Conservation (phyloP, 148 eudicot species). For the Arctostaphylos glauca region DNA sequence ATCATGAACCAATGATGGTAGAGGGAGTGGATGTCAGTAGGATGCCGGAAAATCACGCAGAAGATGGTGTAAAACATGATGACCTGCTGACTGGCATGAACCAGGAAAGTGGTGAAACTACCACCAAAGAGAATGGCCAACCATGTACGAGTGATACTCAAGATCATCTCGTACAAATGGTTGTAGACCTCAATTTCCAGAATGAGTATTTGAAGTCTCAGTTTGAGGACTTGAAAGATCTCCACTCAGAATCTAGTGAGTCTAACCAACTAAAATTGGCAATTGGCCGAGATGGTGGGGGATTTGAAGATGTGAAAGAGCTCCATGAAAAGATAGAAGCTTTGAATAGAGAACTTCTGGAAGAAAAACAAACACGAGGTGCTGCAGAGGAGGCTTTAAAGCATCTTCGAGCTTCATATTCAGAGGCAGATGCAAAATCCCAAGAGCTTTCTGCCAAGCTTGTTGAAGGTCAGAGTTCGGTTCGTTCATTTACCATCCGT, state of each 20-base stretch:
- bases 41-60: slow-evolving; percentile 27
- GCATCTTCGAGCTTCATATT: slow-evolving; percentile 63
- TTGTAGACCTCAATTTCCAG: slow-evolving; percentile 69
- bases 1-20: slow-evolving; percentile 25
- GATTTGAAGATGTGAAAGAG: slow-evolving; percentile 33
- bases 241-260: slow-evolving; percentile 23
- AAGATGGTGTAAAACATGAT: slow-evolving; percentile 27
- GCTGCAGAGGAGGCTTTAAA: slow-evolving; percentile 91
- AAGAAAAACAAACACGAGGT: slow-evolving; percentile 76
- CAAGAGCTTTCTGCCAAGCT: slow-evolving; percentile 71
- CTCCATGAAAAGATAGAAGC: slow-evolving; percentile 57
- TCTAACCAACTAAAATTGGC: slow-evolving; percentile 27
- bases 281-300: slow-evolving; percentile 30
- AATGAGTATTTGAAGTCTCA: slow-evolving; percentile 86
- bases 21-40: slow-evolving; percentile 32
- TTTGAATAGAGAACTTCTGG: slow-evolving; percentile 59
- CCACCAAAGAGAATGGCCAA: slow-evolving; percentile 40
- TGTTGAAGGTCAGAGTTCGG: slow-evolving; percentile 48
- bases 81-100: slow-evolving; percentile 29
- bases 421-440: slow-evolving; percentile 83
- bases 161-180: slow-evolving; percentile 63
- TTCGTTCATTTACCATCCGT: neutral
- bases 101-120: slow-evolving; percentile 25
- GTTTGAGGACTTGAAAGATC: slow-evolving; percentile 44
- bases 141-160: slow-evolving; percentile 26